Conservation (phyloP, 1,284 basidiomycete genomes). For the Heterobasidion parviporum region DNA sequence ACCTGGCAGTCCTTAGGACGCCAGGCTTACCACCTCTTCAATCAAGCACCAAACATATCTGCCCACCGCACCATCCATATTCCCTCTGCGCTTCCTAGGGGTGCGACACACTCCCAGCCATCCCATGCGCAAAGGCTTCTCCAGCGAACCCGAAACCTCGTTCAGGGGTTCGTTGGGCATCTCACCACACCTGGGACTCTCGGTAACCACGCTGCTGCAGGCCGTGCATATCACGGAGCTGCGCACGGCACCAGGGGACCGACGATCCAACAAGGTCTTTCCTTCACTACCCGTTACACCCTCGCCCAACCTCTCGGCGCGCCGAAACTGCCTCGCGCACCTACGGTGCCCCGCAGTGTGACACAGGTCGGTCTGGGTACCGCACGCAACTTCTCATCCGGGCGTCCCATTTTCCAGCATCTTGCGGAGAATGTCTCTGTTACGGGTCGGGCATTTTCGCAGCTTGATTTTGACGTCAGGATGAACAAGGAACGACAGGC, state of each 20-base stretch:
- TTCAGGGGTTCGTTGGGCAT: conserved; percentile 47
- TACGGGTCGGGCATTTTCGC: conserved; percentile 56
- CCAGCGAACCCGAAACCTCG: conserved; percentile 41
- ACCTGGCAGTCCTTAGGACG: conserved; percentile 28
- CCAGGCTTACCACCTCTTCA: conserved; percentile 19
- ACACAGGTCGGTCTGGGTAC: conserved; percentile 64
- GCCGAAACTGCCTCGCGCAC: conserved; percentile 49
- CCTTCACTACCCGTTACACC: conserved; percentile 37
- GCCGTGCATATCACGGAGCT: conserved; percentile 31
- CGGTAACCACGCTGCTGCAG: conserved; percentile 23
- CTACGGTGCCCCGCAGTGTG: conserved; percentile 38
- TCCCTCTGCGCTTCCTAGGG: conserved; percentile 23
- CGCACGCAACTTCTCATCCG: conserved; percentile 63
- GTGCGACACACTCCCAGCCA: conserved; percentile 15
- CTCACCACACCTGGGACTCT: conserved; percentile 49
- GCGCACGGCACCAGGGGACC: conserved; percentile 12
- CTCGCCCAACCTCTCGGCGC: conserved; percentile 31
- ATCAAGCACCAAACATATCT: conserved; percentile 10
- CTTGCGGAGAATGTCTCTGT: conserved; percentile 70
- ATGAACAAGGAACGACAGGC: conserved; percentile 6
- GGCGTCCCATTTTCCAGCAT: conserved; percentile 67
- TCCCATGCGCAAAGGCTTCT: conserved; percentile 40
- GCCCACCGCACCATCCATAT: conserved; percentile 35
- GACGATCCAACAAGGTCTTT: conserved; percentile 30
- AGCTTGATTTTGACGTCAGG: conserved; percentile 57